Base-by-base conservation (phyloP, 805 yeast genomes). In the Citeromyces matritensis region DNA sequence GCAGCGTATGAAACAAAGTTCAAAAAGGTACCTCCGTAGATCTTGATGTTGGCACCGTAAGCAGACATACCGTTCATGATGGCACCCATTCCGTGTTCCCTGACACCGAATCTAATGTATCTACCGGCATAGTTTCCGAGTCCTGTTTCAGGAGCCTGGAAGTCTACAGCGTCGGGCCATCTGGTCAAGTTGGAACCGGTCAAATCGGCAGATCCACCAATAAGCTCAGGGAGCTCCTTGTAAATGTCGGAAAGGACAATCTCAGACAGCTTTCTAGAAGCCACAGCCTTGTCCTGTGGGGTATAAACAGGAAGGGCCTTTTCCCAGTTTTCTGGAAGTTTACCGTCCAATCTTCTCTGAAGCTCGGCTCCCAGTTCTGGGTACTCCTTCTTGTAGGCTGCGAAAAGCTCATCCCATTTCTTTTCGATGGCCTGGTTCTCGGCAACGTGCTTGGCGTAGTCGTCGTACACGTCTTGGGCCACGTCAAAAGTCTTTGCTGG, bases 81-180 rank as follows among this genome's bases (percentile, higher is more conserved):
- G 42, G 96, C 95, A 64, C 95, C 95, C 96, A 88, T 85, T 58
- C 83, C 96, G 63, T 91, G 97, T 69, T 88, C 98, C 64, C 98
- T 80, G 42, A 88, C 95, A 76, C 98, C 98, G 58, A 78, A 88
- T 65, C 96, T 79, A 60, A 88, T 68, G 67, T 88, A 88, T 56
- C 95, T 78, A 55, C 98, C 98, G 36, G 73, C 41, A 68, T 78
- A 86, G 51, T 73, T 73, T 59, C 97, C 97, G 43, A 83, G 63
- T 30, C 74, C 74, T 37, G 84, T 60, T 35, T 72, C 50, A 34
- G 84, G 82, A 34, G 91, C 82, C 71, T 91, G 95, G 86, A 86
- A 88, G 60, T 86, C 95, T 42, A 70, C 71, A 39, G 93, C 83
- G 40, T 63, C 76, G 47, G 69, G 55, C 68, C 88, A 73, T 69